phyloP scores from a whole-genome alignment of 768 basidiomycete genomes.

The Serendipita sp. region DNA sequence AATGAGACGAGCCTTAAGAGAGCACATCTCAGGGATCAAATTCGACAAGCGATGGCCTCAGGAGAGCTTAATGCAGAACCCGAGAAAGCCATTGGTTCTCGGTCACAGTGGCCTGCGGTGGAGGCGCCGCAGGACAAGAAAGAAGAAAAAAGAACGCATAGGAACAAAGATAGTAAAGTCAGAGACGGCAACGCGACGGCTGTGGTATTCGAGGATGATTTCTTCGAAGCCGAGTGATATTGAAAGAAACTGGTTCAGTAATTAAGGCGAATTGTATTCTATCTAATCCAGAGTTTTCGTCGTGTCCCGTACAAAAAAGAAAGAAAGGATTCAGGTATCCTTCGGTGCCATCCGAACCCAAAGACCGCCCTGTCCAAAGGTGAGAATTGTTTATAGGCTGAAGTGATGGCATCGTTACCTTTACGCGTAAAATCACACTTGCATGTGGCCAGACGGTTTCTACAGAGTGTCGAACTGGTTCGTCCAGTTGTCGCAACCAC shows the following conservation, averaged over 20 bases:
- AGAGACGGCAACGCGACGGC: neutral
- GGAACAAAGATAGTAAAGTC: neutral
- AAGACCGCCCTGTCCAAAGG: conserved; percentile 11
- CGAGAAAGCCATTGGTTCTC: conserved; percentile 29
- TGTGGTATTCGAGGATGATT: neutral
- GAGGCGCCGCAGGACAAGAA: neutral
- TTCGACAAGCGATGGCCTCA: conserved; percentile 41
- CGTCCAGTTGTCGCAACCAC: conserved; percentile 26
- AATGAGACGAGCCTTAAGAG: conserved; percentile 33
- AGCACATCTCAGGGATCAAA: conserved; percentile 42
- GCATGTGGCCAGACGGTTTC: conserved; percentile 50
- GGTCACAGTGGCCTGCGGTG: neutral
- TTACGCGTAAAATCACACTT: conserved; percentile 49
- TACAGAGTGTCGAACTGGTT: conserved; percentile 29
- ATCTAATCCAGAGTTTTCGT: no score
- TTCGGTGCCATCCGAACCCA: conserved; percentile 11
- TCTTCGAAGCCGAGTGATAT: neutral
- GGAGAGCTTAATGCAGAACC: conserved; percentile 47
- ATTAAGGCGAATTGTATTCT: no score
- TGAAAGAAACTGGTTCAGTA: neutral
- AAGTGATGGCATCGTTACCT: conserved; percentile 27
- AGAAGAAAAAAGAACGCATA: neutral
- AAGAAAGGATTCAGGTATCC: neutral
- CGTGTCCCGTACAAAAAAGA: neutral
- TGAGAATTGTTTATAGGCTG: neutral